A percentile compares a stretch with the other conserved stretches of the same genome.
These are phyloP conservation scores for Rhododendron ferrugineum DNA, from an alignment of 148 eudicot genomes.

Conservation along the genomic window DNA sequence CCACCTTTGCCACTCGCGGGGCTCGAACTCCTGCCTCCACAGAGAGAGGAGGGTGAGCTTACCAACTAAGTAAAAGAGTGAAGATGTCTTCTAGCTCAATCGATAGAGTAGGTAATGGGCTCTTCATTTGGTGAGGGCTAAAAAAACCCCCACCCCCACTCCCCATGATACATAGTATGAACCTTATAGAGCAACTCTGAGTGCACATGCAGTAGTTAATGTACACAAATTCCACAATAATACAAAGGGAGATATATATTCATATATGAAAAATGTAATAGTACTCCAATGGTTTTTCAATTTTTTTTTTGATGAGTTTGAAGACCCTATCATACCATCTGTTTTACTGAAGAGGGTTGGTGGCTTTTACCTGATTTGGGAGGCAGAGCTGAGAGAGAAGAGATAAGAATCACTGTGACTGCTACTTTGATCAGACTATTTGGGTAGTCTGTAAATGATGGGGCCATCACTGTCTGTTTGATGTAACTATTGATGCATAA, in stretches of 20 bases:
- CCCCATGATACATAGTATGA: too few species aligned
- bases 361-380: constrained; percentile 38
- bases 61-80: too few species aligned
- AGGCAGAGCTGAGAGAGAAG: constrained; percentile 19
- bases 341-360: neutral
- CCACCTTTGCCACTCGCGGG: too few species aligned
- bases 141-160: too few species aligned
- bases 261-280: neutral
- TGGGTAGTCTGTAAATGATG: constrained; percentile 8
- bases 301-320: neutral
- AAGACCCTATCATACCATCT: neutral
- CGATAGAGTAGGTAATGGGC: neutral
- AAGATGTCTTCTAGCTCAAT: neutral
- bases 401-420: constrained; percentile 22
- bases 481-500: neutral
- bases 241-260: too few species aligned
- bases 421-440: constrained; percentile 17
- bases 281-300: neutral
- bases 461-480: constrained; percentile 18
- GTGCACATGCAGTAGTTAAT: neutral
- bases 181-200: neutral
- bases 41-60: too few species aligned
- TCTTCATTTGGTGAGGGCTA: neutral
- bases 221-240: neutral
- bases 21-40: too few species aligned